Conservation (phyloP, 192 early-diverging fungal genomes). For the Radiomyces spectabilis region DNA sequence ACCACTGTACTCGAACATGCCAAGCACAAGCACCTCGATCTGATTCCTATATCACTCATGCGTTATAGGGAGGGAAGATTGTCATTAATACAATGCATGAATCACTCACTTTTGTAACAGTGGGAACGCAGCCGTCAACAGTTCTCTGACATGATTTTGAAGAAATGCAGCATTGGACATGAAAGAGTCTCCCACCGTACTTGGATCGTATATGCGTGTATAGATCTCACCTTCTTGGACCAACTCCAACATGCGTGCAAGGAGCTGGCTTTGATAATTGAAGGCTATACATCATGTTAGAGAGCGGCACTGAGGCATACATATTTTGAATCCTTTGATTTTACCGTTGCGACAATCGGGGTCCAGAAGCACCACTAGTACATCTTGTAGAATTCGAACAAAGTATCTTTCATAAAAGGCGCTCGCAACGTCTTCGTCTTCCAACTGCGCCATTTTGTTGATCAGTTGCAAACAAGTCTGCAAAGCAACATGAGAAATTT, state of each 20-base stretch:
- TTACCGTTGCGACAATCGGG: slow-evolving; percentile 15
- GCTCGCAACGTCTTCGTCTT: slow-evolving; percentile 19
- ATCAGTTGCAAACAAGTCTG: slow-evolving; percentile 11
- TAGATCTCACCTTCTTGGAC: slow-evolving; percentile 26
- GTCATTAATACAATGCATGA: not conserved
- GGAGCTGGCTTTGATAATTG: slow-evolving; percentile 17
- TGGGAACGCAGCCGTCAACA: slow-evolving; percentile 13
- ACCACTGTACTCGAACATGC: slow-evolving; percentile 22
- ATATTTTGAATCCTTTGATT: not conserved
- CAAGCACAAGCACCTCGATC: slow-evolving; percentile 16
- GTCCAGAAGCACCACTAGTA: slow-evolving; percentile 7
- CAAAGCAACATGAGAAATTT: slow-evolving; percentile 10
- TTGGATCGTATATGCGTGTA: slow-evolving; percentile 20
- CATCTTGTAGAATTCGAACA: slow-evolving; percentile 9
- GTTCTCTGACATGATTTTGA: slow-evolving; percentile 6
- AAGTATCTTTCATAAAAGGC: slow-evolving; percentile 9
- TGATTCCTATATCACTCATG: slow-evolving; percentile 11
- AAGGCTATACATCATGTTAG: slow-evolving; percentile 1
- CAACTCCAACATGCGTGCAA: slow-evolving; percentile 17
- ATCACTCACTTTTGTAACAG: slow-evolving; percentile 2
- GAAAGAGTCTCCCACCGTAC: slow-evolving; percentile 13
- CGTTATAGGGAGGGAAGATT: not conserved
- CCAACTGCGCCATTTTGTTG: not conserved
- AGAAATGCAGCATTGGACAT: slow-evolving; percentile 26
- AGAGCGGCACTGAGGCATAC: not conserved